A percentile compares a stretch with the other conserved stretches of the same genome.
Conservation (phyloP, 2,329 filamentous ascomycete genomes). For the Clarireedia sp. region DNA sequence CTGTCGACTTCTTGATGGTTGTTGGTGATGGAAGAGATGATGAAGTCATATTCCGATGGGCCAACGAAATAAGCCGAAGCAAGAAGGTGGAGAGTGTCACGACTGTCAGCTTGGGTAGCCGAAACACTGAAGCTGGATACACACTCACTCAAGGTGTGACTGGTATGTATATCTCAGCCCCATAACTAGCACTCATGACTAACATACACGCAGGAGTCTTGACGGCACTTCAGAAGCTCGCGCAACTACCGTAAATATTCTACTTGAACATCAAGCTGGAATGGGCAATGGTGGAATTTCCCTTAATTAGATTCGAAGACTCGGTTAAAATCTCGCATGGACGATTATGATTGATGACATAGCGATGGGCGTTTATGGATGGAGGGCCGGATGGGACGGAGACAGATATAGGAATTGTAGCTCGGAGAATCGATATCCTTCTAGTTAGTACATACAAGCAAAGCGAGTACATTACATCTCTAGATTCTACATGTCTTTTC, state of each 20-base stretch:
- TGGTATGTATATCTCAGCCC: conserved; percentile 47
- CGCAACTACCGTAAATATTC: conserved; percentile 20
- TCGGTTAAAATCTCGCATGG: not conserved
- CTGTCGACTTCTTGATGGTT: conserved; percentile 80
- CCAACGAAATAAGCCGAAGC: conserved; percentile 61
- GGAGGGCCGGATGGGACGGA: not conserved
- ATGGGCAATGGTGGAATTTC: not conserved
- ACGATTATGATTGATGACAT: not conserved
- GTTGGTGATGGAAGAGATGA: conserved; percentile 89
- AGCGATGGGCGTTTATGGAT: not conserved
- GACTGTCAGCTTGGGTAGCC: conserved; percentile 77
- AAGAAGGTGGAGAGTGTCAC: conserved; percentile 60
- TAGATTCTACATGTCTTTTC: too few species aligned
- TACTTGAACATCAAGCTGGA: not conserved
- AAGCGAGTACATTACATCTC: too few species aligned
- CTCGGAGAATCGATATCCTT: not conserved
- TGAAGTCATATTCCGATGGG: conserved; percentile 91
- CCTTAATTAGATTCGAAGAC: not conserved
- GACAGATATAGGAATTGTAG: not conserved
- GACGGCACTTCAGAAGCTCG: conserved; percentile 45
- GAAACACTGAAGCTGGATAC: conserved; percentile 79
- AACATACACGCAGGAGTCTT: conserved; percentile 37
- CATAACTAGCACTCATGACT: not conserved
- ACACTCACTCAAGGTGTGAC: conserved; percentile 89
- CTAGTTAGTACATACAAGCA: too few species aligned